Conservation (phyloP, 768 basidiomycete species). For the Tephrocybe sp. region DNA sequence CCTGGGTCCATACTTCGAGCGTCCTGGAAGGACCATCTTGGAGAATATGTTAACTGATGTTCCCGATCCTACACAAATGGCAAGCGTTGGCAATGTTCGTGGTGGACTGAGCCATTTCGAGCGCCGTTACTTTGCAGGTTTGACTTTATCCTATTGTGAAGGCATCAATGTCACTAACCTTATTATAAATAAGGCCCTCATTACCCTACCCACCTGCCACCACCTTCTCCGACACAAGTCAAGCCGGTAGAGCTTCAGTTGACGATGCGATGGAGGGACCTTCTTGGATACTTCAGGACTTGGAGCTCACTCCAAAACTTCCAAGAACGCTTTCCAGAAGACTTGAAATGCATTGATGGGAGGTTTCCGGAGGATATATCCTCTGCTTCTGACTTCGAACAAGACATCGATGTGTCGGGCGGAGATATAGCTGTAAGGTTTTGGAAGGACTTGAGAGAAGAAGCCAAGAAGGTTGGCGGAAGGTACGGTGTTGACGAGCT, state of each 20-base stretch:
- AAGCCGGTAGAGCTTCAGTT: slow-evolving; percentile 54
- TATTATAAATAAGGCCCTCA: slow-evolving; percentile 9
- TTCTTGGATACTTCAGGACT: slow-evolving; percentile 68
- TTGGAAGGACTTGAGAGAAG: slow-evolving; percentile 50
- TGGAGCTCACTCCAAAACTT: slow-evolving; percentile 70
- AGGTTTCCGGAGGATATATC: slow-evolving; percentile 33
- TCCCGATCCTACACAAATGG: slow-evolving; percentile 42
- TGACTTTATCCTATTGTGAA: neutral
- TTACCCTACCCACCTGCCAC: slow-evolving; percentile 13
- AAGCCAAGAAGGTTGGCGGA: slow-evolving; percentile 27
- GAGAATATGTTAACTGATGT: slow-evolving; percentile 68
- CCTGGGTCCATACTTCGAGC: slow-evolving; percentile 75
- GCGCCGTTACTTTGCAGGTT: slow-evolving; percentile 58
- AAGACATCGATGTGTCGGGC: slow-evolving; percentile 28
- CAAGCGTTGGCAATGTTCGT: slow-evolving; percentile 23
- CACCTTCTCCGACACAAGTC: slow-evolving; percentile 20
- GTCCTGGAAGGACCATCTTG: slow-evolving; percentile 75
- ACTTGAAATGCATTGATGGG: slow-evolving; percentile 33
- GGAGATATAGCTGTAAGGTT: slow-evolving; percentile 68
- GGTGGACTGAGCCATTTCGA: slow-evolving; percentile 40
- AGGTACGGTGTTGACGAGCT: slow-evolving; percentile 33
- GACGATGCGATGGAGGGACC: slow-evolving; percentile 59
- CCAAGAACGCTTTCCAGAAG: slow-evolving; percentile 59
- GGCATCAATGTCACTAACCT: neutral
- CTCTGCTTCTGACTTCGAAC: neutral